Conservation (phyloP, 2,329 filamentous ascomycete genomes). For the Laburnicola sp. region DNA sequence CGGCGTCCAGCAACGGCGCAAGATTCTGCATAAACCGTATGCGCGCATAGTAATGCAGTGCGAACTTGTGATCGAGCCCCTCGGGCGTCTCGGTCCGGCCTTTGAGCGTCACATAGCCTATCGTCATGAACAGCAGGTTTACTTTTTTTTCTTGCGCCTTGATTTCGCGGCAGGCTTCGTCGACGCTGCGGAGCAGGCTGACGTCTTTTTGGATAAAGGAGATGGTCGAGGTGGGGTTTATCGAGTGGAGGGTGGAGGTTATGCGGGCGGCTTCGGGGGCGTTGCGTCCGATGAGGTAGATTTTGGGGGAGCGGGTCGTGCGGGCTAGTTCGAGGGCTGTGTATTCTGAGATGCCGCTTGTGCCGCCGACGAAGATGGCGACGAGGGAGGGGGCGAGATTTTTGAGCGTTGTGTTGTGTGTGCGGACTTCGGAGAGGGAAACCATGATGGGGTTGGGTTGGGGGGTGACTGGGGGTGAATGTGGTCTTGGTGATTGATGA, state of each 20-base stretch:
- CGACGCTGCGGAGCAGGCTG: constrained; percentile 47
- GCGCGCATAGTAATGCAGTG: constrained; percentile 43
- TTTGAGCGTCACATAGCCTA: constrained; percentile 51
- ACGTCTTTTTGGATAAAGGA: constrained; percentile 50
- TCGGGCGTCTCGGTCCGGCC: constrained; percentile 45
- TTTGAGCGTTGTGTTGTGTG: constrained; percentile 32
- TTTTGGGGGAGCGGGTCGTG: constrained; percentile 42
- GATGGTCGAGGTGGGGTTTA: constrained; percentile 45
- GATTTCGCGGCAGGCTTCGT: constrained; percentile 53
- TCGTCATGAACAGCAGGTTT: constrained; percentile 60
- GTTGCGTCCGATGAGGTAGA: constrained; percentile 51
- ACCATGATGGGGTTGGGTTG: constrained; percentile 21
- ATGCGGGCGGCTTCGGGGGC: constrained; percentile 43
- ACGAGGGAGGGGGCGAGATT: constrained; percentile 30
- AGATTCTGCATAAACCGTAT: constrained; percentile 46
- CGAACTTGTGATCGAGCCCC: constrained; percentile 41
- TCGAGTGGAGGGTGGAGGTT: constrained; percentile 41
- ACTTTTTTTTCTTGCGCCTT: constrained; percentile 54
- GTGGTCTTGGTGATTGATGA: no score
- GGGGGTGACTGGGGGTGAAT: no score
- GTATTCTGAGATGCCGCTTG: constrained; percentile 49
- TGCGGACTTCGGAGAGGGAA: constrained; percentile 24
- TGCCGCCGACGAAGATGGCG: constrained; percentile 48
- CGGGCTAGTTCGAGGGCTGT: constrained; percentile 50
- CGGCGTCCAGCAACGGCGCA: constrained; percentile 37